Evolutionary conservation across 1,139 yeast species (phyloP), one percentile per base, ranked within the genome.

Genomic region (Petasospora rhodanensis): DNA sequence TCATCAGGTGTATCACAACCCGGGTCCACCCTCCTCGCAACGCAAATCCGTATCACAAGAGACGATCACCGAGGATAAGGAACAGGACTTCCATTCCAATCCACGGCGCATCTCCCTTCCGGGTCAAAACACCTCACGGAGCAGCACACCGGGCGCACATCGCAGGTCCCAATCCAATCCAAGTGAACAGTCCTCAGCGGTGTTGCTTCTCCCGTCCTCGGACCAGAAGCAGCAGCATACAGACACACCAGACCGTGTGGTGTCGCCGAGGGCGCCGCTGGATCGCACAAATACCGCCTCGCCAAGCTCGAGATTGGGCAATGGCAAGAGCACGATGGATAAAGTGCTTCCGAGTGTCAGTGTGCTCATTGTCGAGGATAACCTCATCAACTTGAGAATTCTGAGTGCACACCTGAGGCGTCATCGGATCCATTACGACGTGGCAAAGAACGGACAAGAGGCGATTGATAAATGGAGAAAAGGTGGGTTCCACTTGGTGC

Each of bases 341-440:
- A 51, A 49, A 28, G 51, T 64, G 19, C 49, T 64, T 18, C 96
- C 96, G 0, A 85, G 87, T 39, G 80, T 91, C 32, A 85, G 87
- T 24, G 96, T 91, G 4, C 64, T 91, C 35, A 91, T 91, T 22
- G 98, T 93, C 7, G 98, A 91, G 58, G 98, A 91, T 66, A 91
- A 91, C 57, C 82, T 91, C 29, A 89, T 91, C 51, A 91, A 91
- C 59, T 95, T 86, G 62, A 85, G 86, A 30, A 89, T 91, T 69
- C 68, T 91, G 54, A 95, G 91, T 18, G 86, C 95, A n/a, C 91
- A 87, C 52, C 67, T 91, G 56, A 72, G 89, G 46, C 81, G 86
- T 46, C 89, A 91, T 49, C 78, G 84, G 44, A 89, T 91, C 23
- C 81, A 82, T 31, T 87, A 83, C 45, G 80, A 80, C 42, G 80